phyloP scores from a whole-genome alignment of 495 filamentous ascomycete genomes.

The Aspergillus taichungensis region DNA sequence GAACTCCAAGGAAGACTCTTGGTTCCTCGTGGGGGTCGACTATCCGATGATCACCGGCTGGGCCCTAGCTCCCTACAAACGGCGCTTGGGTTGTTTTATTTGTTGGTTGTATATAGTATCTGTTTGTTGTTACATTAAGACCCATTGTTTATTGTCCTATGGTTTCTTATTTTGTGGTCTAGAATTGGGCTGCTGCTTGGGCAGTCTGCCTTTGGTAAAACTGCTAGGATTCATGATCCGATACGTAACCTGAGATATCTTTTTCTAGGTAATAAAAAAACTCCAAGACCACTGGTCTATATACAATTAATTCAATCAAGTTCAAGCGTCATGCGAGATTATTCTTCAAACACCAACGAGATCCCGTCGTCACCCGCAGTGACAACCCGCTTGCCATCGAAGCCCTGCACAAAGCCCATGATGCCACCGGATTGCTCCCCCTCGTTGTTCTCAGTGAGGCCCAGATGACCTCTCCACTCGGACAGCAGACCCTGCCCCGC shows the following conservation, averaged over 20 bases:
- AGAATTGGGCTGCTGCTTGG: background rate
- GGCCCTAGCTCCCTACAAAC: conserved; percentile 14
- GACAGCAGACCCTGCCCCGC: conserved; percentile 54
- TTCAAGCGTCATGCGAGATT: background rate
- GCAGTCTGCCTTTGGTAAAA: background rate
- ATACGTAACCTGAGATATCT: too few species aligned
- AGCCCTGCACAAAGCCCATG: conserved; percentile 77
- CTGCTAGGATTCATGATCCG: too few species aligned
- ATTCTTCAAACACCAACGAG: conserved; percentile 57
- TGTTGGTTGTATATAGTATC: conserved; percentile 37
- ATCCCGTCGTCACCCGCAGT: conserved; percentile 87
- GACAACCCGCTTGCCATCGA: conserved; percentile 56
- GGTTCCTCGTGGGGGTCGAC: too few species aligned
- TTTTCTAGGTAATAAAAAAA: background rate
- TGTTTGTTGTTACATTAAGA: conserved; percentile 29
- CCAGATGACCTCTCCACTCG: conserved; percentile 78
- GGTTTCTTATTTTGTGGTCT: conserved; percentile 3
- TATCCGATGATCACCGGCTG: background rate
- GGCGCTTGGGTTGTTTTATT: conserved; percentile 30
- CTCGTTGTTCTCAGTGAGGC: conserved; percentile 61
- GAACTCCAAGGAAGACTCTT: too few species aligned
- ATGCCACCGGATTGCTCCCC: conserved; percentile 62
- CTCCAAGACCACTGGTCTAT: conserved; percentile 4
- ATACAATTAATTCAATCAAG: background rate
- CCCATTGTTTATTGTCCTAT: conserved; percentile 9